Evolutionary conservation across 768 basidiomycete genomes (phyloP).

Genomic region (Mycena epipterygia): DNA sequence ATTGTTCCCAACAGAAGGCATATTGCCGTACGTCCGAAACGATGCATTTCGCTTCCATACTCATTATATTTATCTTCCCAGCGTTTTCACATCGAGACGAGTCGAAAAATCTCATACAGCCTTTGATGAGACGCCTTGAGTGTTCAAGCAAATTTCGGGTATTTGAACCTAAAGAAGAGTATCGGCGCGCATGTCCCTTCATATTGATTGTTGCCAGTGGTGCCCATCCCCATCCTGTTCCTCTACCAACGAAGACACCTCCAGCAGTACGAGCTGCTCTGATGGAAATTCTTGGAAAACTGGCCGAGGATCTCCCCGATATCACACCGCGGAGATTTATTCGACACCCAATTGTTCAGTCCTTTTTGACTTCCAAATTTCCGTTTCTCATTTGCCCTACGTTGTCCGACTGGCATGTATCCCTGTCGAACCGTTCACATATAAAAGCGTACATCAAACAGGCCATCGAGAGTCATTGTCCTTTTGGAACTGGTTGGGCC

Average conservation of each 20-base stretch:
- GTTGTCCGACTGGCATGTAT: conserved; percentile 35
- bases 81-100: background rate
- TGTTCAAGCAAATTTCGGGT: conserved; percentile 22
- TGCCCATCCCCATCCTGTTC: conserved; percentile 39
- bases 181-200: conserved; percentile 31
- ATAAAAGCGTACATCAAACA: conserved; percentile 33
- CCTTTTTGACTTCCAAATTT: conserved; percentile 21
- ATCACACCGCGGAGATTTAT: conserved; percentile 34
- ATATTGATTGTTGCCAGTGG: conserved; percentile 32
- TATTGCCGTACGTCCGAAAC: conserved; percentile 6
- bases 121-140: conserved; percentile 2
- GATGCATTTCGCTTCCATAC: background rate
- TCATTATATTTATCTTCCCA: background rate
- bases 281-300: conserved; percentile 4
- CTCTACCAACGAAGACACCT: conserved; percentile 37
- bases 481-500: conserved; percentile 33
- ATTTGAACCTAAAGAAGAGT: conserved; percentile 32
- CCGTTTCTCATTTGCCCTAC: conserved; percentile 23
- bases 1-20: conserved; percentile 10
- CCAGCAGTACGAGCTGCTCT: conserved; percentile 15
- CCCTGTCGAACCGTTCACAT: conserved; percentile 36
- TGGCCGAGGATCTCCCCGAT: conserved; percentile 35
- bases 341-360: conserved; percentile 23
- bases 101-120: conserved; percentile 8
- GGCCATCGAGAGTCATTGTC: conserved; percentile 12